Evolutionary conservation across 2,329 filamentous ascomycete species (phyloP), one percentile per base, ranked within the genome.

Genomic region (Leptographium lundbergii): DNA sequence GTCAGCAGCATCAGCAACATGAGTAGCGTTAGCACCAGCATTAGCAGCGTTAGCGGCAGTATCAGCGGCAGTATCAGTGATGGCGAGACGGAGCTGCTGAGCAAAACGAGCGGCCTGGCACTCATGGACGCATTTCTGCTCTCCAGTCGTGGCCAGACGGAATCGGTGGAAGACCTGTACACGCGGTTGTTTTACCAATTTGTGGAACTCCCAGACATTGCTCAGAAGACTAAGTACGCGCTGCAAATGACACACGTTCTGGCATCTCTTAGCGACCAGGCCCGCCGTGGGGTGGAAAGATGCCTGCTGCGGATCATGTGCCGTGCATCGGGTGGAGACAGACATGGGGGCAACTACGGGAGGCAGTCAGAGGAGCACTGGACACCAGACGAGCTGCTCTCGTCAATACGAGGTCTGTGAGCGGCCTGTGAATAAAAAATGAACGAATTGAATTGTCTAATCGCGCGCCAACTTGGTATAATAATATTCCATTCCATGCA

Each of bases 321-420:
- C 29, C 25, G 52, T 11, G 24, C 32, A 29, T 24, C 47, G 0
- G 47, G 47, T 25, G 47, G 47, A 24, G 24, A 17, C 10, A 22
- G 42, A 39, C 36, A 29, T 45, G 36, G 24, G 22, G 47, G 24
- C 11, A 10, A 25, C 34, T 22, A 29, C 34, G 29, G 14, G 11
- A 34, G 14, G 24, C 19, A 27, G n/a, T 51, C 17, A 25, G 56
- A 56, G 10, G 51, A 58, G 11, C 50, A 55, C 25, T 60, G 51
- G 51, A 60, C 59, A 24, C 59, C 59, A 25, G 59, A 60, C 42
- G 42, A 24, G 45, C 22, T 60, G 52, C 52, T 60, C 17, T 54
- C 59, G 42, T 60, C 59, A 11, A 17, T 58, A 45, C 59, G 36
- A 24, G 56, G 59, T 3, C 53, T 24, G 17, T 58, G 24, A 52